These are phyloP conservation scores for Stemphylium vesicarium DNA, from an alignment of 2,329 filamentous ascomycete genomes.

Conservation along the genomic window DNA sequence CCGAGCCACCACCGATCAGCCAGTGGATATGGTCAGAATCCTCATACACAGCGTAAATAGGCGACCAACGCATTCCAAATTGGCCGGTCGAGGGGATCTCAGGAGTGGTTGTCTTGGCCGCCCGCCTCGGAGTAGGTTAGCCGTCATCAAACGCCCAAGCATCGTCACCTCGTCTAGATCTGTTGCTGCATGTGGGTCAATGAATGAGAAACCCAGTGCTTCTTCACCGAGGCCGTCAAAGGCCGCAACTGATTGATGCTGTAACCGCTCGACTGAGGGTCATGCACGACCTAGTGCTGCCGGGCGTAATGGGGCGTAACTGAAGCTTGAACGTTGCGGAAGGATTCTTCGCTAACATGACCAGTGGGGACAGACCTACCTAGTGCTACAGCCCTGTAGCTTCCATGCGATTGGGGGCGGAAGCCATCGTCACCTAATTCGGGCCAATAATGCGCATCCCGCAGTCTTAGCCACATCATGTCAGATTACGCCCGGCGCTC, in stretches of 20 bases:
- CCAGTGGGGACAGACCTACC: slow-evolving; percentile 13
- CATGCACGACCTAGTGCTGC: slow-evolving; percentile 17
- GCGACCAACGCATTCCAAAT: slow-evolving; percentile 2
- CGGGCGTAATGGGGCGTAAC: slow-evolving; percentile 24
- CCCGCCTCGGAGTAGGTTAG: slow-evolving; percentile 10
- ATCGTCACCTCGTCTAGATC: slow-evolving; percentile 3
- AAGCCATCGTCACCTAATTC: slow-evolving; percentile 4
- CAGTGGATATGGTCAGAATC: background rate
- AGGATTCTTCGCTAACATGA: slow-evolving; percentile 23
- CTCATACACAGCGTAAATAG: background rate
- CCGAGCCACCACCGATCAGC: background rate
- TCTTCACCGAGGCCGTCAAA: background rate
- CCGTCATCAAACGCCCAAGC: slow-evolving; percentile 30
- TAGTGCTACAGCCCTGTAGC: slow-evolving; percentile 15
- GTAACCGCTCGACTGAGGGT: slow-evolving; percentile 20
- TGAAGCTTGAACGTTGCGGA: slow-evolving; percentile 24
- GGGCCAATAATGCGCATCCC: slow-evolving; percentile 20
- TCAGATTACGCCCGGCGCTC: slow-evolving; percentile 36
- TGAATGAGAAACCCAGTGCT: slow-evolving; percentile 5
- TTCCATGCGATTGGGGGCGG: slow-evolving; percentile 19
- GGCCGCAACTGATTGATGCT: slow-evolving; percentile 22
- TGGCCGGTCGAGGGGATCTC: background rate
- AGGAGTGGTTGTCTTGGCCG: background rate
- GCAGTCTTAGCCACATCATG: slow-evolving; percentile 22
- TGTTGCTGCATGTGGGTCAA: slow-evolving; percentile 10